Evolutionary conservation across 352 stramenopile genomes (phyloP), one percentile per base, ranked within the genome.

Genomic region (Halophytophthora batemanensis): DNA sequence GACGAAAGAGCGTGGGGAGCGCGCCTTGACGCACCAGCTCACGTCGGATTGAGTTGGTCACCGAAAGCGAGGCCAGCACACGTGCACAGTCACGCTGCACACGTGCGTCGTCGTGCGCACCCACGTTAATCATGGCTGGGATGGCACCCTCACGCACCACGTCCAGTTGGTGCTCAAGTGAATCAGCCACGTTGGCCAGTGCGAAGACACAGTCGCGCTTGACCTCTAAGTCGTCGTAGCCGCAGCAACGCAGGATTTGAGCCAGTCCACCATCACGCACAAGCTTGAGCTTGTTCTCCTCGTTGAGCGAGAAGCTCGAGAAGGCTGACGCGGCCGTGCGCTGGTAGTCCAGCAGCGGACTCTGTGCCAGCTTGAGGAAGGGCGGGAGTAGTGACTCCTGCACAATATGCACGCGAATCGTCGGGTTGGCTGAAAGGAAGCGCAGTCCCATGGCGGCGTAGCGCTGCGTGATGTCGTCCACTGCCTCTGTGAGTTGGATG

Each of bases 401-500:
- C 11, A 97, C 82, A 34, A 98, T 95, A 50, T 87, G 79, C 8
- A 97, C 82, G 31, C 95, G 86, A 36, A 98, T 93, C 50, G 98
- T 87, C 17, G 90, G 85, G 66, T 98, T 97, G 12, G 84, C 90
- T 17, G 86, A 89, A 39, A 98, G 69, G 60, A 99, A 98, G 1
- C 93, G 89, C 33, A 98, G 70, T 1, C 91, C 93, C 79, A 98
- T 98, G 6, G 91, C 93, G 17, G 85, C 93, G 59, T 98, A 99
- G 45, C 92, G 82, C 69, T 98, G 95, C 17, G 82, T 97, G 13
- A 98, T 76, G 50, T 98, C 93, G 45, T 97, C 80, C 12, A 58
- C 51, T 0, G 85, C 86, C 35, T 94, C 82, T 0, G 86, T 97
- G 0, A 98, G 77, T 10, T 85, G 76, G 13, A 98, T 73, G 6